These are phyloP conservation scores for Zelopaecilomyces penicillatus DNA, from an alignment of 2,329 filamentous ascomycete genomes.

Conservation along the genomic window DNA sequence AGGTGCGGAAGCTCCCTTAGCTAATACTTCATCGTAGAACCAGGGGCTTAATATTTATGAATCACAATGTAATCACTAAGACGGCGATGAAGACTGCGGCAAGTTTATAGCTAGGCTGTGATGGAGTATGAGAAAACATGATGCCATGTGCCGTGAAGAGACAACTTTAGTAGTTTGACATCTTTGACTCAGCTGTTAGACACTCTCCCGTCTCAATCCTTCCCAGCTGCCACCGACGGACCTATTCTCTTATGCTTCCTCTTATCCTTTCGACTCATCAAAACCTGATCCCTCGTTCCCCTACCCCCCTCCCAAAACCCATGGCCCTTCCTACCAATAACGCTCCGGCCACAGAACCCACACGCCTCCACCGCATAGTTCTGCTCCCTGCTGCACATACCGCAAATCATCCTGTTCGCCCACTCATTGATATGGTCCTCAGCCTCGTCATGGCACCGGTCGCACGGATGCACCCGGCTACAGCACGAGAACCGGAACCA, in stretches of 20 bases:
- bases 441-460: slow-evolving; percentile 65
- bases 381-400: slow-evolving; percentile 73
- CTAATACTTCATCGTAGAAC: too few species aligned
- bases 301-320: slow-evolving; percentile 88
- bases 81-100: too few species aligned
- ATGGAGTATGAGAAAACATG: too few species aligned
- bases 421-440: slow-evolving; percentile 71
- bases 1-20: too few species aligned
- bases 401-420: slow-evolving; percentile 77
- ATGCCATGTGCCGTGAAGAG: too few species aligned
- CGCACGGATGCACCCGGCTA: slow-evolving; percentile 50
- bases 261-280: slow-evolving; percentile 70
- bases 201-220: slow-evolving; percentile 1
- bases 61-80: too few species aligned
- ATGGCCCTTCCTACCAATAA: slow-evolving; percentile 55
- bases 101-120: too few species aligned
- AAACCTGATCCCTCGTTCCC: slow-evolving; percentile 61
- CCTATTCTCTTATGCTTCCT: slow-evolving; percentile 61
- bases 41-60: too few species aligned
- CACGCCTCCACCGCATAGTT: slow-evolving; percentile 71
- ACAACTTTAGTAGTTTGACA: too few species aligned
- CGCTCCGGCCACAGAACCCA: slow-evolving; percentile 59
- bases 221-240: slow-evolving; percentile 17
- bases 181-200: too few species aligned
- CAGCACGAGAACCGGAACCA: slow-evolving; percentile 62